phyloP scores from a whole-genome alignment of 2,329 filamentous ascomycete species.

The Lithohypha guttulata region DNA sequence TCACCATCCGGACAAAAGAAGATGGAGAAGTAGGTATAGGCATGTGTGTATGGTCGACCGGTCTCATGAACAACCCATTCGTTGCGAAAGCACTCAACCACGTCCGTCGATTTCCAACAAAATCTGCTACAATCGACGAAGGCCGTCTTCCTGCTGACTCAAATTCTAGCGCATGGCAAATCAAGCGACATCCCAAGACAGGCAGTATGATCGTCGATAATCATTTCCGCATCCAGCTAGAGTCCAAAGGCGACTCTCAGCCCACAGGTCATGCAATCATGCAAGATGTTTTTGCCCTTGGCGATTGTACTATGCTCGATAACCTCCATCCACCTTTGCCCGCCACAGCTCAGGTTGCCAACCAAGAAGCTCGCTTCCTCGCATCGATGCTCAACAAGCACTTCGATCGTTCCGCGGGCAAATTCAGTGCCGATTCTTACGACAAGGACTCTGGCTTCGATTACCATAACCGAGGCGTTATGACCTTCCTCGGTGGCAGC shows the following conservation, averaged over 20 bases:
- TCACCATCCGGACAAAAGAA: conserved; percentile 46
- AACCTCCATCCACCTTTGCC: conserved; percentile 23
- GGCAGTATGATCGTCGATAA: conserved; percentile 46
- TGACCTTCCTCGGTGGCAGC: conserved; percentile 50
- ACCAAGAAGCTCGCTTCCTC: conserved; percentile 49
- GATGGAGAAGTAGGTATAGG: conserved; percentile 49
- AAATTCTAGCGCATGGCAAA: conserved; percentile 32
- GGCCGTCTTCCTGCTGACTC: conserved; percentile 14
- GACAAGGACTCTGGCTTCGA: conserved; percentile 33
- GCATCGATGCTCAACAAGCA: conserved; percentile 43
- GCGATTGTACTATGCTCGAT: conserved; percentile 39
- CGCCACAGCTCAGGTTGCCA: conserved; percentile 10
- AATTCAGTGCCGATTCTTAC: conserved; percentile 13
- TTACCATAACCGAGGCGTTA: conserved; percentile 46
- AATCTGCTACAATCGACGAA: conserved; percentile 24
- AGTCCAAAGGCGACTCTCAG: conserved; percentile 23
- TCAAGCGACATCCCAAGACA: conserved; percentile 38
- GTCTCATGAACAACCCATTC: conserved; percentile 47
- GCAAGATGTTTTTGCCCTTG: conserved; percentile 44
- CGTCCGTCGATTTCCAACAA: conserved; percentile 26
- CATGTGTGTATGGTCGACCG: conserved; percentile 52
- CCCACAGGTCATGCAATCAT: conserved; percentile 32
- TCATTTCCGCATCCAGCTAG: conserved; percentile 45
- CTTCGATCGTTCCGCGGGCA: conserved; percentile 24
- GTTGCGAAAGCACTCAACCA: conserved; percentile 34